Evolutionary conservation across 2,329 filamentous ascomycete species (phyloP), one percentile per base, ranked within the genome.

Genomic region (Beauveria sp.): DNA sequence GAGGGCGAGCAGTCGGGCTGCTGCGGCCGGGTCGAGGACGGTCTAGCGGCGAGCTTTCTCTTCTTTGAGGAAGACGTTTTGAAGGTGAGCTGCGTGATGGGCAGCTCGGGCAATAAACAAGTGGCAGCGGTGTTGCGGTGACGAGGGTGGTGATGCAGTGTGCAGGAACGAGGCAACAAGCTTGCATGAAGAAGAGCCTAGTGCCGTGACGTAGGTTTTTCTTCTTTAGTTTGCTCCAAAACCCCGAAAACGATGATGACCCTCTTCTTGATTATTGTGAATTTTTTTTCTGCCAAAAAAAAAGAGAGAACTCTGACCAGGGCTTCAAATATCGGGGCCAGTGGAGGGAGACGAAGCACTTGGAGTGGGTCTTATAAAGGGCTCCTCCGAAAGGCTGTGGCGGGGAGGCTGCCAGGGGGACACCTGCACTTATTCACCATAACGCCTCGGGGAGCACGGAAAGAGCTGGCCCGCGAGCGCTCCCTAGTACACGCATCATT

Each of bases 51-150:
- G 70, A 87, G 82, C 82, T 84, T 87, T 80, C 84, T 81, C 84
- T 87, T 88, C 84, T 87, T 88, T 81, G 77, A 80, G 79, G 84
- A 87, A 84, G 84, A 87, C 85, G 85, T 88, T 75, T 81, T 88
- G 85, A 82, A 79, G 73, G 59, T 76, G 85, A 87, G 85, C 85
- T 86, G 84, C 84, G 57, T 73, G 60, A 41, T 20, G 47, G 48
- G 83, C 83, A 85, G 83, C 83, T 85, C 83, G 75, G 69, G 70
- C 66, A 62, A 65, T 58, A 44, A 55, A 46, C 22, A 44, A 34
- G 34, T 22, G 16, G n/a, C 40, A 20, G 30, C 18, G 22, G 44
- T 20, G 40, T 51, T 55, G 59, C 22, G 37, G 61, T 64, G 64
- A 58, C 59, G 24, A 9, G 34, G 44, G 44, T n/a, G 51, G 20